Base-by-base conservation (phyloP, 768 basidiomycete species). In the Rubroboletus pulcherrimus region DNA sequence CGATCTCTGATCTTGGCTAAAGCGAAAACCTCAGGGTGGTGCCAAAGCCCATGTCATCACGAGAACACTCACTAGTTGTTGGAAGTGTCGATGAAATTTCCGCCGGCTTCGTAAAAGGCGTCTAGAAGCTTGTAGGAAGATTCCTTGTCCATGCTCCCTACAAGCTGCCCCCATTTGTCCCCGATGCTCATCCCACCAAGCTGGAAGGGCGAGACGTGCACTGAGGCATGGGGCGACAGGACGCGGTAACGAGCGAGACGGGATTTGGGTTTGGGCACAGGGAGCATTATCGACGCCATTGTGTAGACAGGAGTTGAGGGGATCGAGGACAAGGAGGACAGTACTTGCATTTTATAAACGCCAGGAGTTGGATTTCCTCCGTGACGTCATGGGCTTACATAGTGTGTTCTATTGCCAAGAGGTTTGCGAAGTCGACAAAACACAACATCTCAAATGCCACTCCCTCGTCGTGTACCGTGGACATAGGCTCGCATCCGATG, bases 1-100 rank as follows among this genome's bases (percentile, higher is more conserved):
- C 4, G 81, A 82, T 12, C 74, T 61, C 57, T 79, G 83, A 52
- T 81, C 77, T 63, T 85, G 82, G 55, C 77, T 80, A 19, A 40
- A 7, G 26, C 21, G 34, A 41, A 43, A 21, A 35, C 19, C 39
- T 56, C 35, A 41, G 48, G 2, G 2, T 9, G 19, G 10, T 5
- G 17, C 21, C 14, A 30, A 31, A 8, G 8, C 7, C 1, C 1
- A n/a, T n/a, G 12, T 11, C 3, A 15, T 19, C 43, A 9, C 26
- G 14, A 24, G 7, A 40, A 40, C 26, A 44, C 71, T 61, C 41
- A 69, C 75, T 80, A 81, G 64, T 68, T 71, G 55, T 77, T 79
- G 7, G 81, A 72, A 0, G 78, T 80, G 54, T 79, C 78, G 56
- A 81, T 78, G 46, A 78, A 77, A 61, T 81, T 80, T 9, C 81